Evolutionary conservation across 768 basidiomycete species (phyloP).

Genomic region (Panus rudis): DNA sequence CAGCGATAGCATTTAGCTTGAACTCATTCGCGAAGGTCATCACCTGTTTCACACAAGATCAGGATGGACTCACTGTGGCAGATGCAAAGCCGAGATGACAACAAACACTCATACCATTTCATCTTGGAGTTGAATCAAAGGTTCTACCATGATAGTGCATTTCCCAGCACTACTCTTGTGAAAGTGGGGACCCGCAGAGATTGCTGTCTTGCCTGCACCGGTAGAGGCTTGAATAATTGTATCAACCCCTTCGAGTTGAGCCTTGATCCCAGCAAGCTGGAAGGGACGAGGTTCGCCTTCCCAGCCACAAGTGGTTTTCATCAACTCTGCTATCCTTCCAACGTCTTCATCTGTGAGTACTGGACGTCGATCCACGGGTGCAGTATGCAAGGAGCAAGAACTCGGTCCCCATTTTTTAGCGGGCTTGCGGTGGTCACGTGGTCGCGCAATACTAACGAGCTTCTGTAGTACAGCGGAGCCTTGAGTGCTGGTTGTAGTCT

Average conservation of each 20-base stretch:
- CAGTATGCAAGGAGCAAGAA: too few species aligned
- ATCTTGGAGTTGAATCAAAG: conserved; percentile 30
- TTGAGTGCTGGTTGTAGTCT: too few species aligned
- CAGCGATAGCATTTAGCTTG: conserved; percentile 22
- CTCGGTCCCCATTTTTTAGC: too few species aligned
- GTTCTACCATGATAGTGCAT: conserved; percentile 31
- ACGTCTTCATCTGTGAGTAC: conserved; percentile 6
- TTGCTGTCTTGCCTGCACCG: conserved; percentile 30
- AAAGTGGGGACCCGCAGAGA: conserved; percentile 32
- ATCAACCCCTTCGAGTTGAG: conserved; percentile 25
- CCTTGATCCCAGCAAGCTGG: conserved; percentile 24
- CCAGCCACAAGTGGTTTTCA: conserved; percentile 19
- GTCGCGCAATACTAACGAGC: too few species aligned
- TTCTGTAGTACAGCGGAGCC: too few species aligned
- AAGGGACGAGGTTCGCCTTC: conserved; percentile 14
- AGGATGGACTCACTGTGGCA: not conserved
- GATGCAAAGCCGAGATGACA: not conserved
- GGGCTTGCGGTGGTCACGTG: too few species aligned
- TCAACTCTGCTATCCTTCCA: not conserved
- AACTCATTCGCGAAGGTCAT: conserved; percentile 27
- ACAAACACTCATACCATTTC: conserved; percentile 23
- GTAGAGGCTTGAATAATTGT: conserved; percentile 30
- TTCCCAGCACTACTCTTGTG: conserved; percentile 16
- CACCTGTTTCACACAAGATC: too few species aligned
- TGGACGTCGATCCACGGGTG: too few species aligned